A percentile compares a stretch with the other conserved stretches of the same genome.
Conservation (phyloP, 179 eudicot genomes). For the Silene coronaria region DNA sequence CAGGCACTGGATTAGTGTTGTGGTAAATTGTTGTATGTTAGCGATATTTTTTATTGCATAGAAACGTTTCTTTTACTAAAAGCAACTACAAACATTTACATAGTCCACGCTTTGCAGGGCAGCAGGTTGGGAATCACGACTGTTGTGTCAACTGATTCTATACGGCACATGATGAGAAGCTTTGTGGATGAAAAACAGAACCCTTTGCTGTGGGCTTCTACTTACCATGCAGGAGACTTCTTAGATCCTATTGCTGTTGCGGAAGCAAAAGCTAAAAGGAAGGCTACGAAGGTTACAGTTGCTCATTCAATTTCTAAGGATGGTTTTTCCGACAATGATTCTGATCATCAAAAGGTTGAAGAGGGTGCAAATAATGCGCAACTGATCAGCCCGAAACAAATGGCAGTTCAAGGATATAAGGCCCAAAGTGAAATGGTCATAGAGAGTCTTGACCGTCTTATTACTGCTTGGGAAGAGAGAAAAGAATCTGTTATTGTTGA, state of each 20-base stretch:
- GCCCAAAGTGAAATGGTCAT: constrained; percentile 99
- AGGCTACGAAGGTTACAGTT: constrained; percentile 53
- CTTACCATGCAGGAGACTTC: constrained; percentile 89
- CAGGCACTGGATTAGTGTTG: not conserved
- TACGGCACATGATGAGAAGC: constrained; percentile 98
- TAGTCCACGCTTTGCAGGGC: constrained; percentile 45
- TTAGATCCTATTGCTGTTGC: constrained; percentile 87
- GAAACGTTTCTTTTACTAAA: not conserved
- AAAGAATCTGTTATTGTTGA: constrained; percentile 90
- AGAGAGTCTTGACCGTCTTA: constrained; percentile 86
- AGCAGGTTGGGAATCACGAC: constrained; percentile 95
- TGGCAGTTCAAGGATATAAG: constrained; percentile 91
- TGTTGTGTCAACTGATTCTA: constrained; percentile 90
- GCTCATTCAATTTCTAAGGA: constrained; percentile 38
- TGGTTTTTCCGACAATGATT: constrained; percentile 32
- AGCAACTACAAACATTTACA: not conserved
- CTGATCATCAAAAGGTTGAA: constrained; percentile 35
- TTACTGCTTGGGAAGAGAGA: constrained; percentile 92
- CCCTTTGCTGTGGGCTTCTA: constrained; percentile 92
- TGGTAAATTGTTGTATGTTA: not conserved
- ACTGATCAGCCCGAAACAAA: constrained; percentile 66
- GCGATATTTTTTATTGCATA: not conserved
- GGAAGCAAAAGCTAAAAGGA: constrained; percentile 77
- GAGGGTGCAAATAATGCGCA: constrained; percentile 37
- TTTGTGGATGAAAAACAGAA: constrained; percentile 89